Conservation (phyloP, 176 grass and related monocot species). For the Tuctoria greenei region DNA sequence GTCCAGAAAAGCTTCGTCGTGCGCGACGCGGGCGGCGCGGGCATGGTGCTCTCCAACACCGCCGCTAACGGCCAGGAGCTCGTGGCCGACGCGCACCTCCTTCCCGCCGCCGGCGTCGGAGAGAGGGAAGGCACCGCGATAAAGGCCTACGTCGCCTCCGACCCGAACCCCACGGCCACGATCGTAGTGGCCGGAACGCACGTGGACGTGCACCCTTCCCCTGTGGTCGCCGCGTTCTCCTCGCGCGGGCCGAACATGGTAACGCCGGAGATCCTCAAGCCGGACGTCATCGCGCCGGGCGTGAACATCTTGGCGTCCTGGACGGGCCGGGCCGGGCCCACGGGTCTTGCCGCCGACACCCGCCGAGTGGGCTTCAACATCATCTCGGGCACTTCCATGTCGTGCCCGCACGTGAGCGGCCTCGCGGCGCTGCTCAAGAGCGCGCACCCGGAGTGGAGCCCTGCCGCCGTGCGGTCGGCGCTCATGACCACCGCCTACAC, state of each 20-base stretch:
- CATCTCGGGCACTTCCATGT: constrained; percentile 95
- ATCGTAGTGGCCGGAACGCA: constrained; percentile 73
- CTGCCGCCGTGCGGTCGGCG: constrained; percentile 70
- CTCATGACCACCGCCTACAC: constrained; percentile 95
- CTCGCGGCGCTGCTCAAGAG: constrained; percentile 58
- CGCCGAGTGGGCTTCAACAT: constrained; percentile 74
- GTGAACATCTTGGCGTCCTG: constrained; percentile 93
- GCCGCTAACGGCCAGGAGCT: constrained; percentile 86
- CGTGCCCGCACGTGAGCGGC: constrained; percentile 87
- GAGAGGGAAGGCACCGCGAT: constrained; percentile 52
- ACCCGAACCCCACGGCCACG: constrained; percentile 50
- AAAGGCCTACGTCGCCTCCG: constrained; percentile 52
- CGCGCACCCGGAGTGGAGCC: constrained; percentile 74
- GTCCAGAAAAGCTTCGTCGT: constrained; percentile 86
- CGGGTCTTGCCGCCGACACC: constrained; percentile 52
- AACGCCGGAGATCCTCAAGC: constrained; percentile 80
- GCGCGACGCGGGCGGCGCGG: constrained; percentile 61
- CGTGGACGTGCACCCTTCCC: constrained; percentile 54
- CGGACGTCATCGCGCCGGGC: constrained; percentile 72
- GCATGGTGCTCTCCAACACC: constrained; percentile 87
- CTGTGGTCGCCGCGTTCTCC: constrained; percentile 77
- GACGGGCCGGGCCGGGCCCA: constrained; percentile 74
- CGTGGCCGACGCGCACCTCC: constrained; percentile 79
- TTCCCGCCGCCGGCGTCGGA: constrained; percentile 69
- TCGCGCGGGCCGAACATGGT: constrained; percentile 78